Evolutionary conservation across 331 rosid species (phyloP), one percentile per base, ranked within the genome.

Genomic region (Rhamnella rubrinervis): DNA sequence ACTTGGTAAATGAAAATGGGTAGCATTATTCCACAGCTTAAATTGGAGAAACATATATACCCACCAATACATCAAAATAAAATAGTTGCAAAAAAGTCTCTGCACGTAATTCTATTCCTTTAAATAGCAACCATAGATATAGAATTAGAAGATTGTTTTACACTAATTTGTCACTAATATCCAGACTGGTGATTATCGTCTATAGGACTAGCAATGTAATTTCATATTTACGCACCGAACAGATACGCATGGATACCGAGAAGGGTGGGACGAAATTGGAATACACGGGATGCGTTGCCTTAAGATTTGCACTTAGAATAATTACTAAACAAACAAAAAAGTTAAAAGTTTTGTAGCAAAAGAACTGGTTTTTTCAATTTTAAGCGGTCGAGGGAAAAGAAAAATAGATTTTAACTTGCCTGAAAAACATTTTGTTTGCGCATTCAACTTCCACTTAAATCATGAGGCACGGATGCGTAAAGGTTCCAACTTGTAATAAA

Each of bases 341-440:
- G 46, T 4, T 9, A n/a, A 13, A 55, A 35, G 35, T 14, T 38
- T 46, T 40, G 19, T 2, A 19, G 13, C 1, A 44, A 16, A 28
- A 69, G 23, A 6, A 7, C 26, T 11, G 38, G 5, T 15, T 56
- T 17, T n/a, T 5, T 2, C n/a, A n/a, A n/a, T 16, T 28, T 28
- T 3, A 35, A 10, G 28, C 28, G 8, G 40, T 11, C 12, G 28
- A 26, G 46, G 26, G 8, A 72, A 72, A 31, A 58, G 15, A 14
- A 20, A 15, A 10, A n/a, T n/a, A n/a, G 47, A 44, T 11, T 44
- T 40, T 28, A 20, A 59, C 69, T 56, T 75, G 77, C 96, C 88
- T 59, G 80, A 72, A 76, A 82, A 41, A 8, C 65, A 68, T 46
- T 59, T 76, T 47, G 70, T n/a, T 19, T 74, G 72, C n/a, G 51